These are phyloP conservation scores for Suhomyces guaymorum DNA, from an alignment of 1,139 yeast species.

Conservation along the genomic window DNA sequence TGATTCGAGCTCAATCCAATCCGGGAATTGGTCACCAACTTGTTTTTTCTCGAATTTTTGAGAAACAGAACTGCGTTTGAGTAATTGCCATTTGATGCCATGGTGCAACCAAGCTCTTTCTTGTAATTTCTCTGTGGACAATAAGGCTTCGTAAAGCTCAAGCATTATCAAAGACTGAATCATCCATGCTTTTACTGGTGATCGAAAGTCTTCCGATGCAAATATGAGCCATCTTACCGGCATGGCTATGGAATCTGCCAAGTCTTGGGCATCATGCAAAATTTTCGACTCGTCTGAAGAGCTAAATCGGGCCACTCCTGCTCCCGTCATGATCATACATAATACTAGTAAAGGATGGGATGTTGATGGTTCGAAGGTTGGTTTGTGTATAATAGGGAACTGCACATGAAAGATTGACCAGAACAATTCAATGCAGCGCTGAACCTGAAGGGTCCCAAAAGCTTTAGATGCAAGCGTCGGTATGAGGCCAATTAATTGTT, in stretches of 20 bases:
- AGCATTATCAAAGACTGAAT: constrained; percentile 60
- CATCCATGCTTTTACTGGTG: constrained; percentile 61
- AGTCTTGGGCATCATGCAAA: constrained; percentile 19
- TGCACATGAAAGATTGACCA: constrained; percentile 64
- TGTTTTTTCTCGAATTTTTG: no score
- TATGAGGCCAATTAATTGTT: constrained; percentile 27
- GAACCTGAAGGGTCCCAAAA: constrained; percentile 25
- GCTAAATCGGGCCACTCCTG: constrained; percentile 24
- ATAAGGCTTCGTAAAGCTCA: constrained; percentile 58
- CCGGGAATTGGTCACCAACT: no score
- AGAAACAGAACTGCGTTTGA: constrained; percentile 63
- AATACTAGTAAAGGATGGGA: constrained; percentile 54
- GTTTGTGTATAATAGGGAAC: constrained; percentile 58
- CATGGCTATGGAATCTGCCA: constrained; percentile 47
- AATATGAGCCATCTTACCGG: constrained; percentile 65
- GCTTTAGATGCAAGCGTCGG: constrained; percentile 32
- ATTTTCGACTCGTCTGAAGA: constrained; percentile 14
- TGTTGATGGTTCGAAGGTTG: constrained; percentile 55
- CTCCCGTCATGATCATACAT: constrained; percentile 56
- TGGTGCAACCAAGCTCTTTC: constrained; percentile 76
- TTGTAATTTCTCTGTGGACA: constrained; percentile 53
- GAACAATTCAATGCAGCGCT: constrained; percentile 33
- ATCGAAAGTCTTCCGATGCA: constrained; percentile 53
- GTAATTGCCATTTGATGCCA: constrained; percentile 68
- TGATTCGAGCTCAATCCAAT: constrained; percentile 34